Evolutionary conservation across 257 asterid genomes (phyloP).

Genomic region (Jasminum sambac): DNA sequence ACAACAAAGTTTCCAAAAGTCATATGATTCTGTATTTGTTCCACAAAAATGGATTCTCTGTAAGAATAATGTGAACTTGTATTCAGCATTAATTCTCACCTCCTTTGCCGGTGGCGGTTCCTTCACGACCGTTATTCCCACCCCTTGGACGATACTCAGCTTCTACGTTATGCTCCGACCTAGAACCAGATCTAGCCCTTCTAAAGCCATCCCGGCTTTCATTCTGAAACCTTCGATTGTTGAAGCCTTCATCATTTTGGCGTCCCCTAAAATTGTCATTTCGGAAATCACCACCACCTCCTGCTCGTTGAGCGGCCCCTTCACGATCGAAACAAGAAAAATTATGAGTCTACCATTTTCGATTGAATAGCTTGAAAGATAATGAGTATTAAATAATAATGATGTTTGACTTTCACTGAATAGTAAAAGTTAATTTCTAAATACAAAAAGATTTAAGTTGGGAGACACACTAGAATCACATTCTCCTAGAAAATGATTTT

Average conservation of each 20-base stretch:
- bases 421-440: no score
- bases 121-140: not conserved
- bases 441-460: no score
- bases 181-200: not conserved
- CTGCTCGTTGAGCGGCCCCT: constrained; percentile 31
- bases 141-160: not conserved
- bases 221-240: constrained; percentile 8
- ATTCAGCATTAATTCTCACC: not conserved
- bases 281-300: constrained; percentile 26
- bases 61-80: not conserved
- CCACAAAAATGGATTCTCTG: not conserved
- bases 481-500: no score
- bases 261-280: constrained; percentile 20
- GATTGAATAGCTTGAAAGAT: no score
- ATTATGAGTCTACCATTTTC: no score
- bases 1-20: not conserved
- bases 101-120: not conserved
- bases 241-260: constrained; percentile 21
- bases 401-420: no score
- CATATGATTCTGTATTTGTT: not conserved
- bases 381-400: no score
- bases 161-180: constrained; percentile 15
- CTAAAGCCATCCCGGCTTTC: not conserved
- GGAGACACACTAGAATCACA: no score
- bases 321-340: constrained; percentile 21